Conservation (phyloP, 305 asterid species). For the Rubia tinctorum region DNA sequence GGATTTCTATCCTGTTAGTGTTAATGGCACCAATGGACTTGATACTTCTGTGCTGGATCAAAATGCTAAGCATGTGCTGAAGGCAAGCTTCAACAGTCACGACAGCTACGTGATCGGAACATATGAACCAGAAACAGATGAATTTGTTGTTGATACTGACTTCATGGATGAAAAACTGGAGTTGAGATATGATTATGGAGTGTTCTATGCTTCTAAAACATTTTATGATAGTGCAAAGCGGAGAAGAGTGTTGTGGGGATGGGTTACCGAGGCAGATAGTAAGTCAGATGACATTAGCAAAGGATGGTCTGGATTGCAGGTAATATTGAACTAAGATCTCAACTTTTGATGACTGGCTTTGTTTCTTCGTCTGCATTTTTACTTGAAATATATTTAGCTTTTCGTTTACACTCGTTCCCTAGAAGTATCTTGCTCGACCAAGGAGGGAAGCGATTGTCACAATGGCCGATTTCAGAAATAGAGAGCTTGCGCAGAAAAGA, state of each 20-base stretch:
- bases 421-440: conserved; percentile 47
- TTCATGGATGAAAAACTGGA: conserved; percentile 36
- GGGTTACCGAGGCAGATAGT: conserved; percentile 24
- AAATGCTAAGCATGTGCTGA: conserved; percentile 40
- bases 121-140: conserved; percentile 31
- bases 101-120: conserved; percentile 47
- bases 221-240: conserved; percentile 24
- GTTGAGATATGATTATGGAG: conserved; percentile 32
- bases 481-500: conserved; percentile 32
- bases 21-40: conserved; percentile 30
- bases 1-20: conserved; percentile 53
- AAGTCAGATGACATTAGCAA: conserved; percentile 25
- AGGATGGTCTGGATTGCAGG: conserved; percentile 71
- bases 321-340: conserved; percentile 11
- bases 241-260: conserved; percentile 29
- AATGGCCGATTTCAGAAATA: conserved; percentile 70
- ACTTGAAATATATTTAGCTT: neutral
- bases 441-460: conserved; percentile 44
- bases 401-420: conserved; percentile 47
- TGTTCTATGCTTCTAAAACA: conserved; percentile 32
- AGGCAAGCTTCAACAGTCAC: conserved; percentile 45
- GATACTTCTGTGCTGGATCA: conserved; percentile 43
- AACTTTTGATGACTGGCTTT: neutral
- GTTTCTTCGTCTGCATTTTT: neutral
- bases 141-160: conserved; percentile 32